Evolutionary conservation across 164 flowering plant species (phyloP), one percentile per base, ranked within the genome.

Genomic region (Liriodendron chinense): DNA sequence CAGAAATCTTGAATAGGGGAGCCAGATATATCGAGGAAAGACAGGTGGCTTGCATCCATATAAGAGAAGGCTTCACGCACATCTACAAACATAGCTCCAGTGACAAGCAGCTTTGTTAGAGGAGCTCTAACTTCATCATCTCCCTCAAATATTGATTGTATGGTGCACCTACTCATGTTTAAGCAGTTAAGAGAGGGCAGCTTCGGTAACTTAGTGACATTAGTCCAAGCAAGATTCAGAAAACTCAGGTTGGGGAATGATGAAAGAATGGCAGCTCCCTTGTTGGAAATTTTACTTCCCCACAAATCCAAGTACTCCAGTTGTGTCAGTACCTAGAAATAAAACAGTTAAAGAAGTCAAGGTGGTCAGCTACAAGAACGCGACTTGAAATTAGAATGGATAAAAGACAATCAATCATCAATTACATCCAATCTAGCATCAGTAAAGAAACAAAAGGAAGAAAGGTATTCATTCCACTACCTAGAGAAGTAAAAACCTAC

Each of bases 211-310:
- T 73, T 77, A 16, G 95, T 88, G 26, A 96, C 88, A 24, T 74
- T 79, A n/a, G 98, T 96, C 99, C 99, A 96, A 74, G 93, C 95
- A 76, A 96, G 78, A 85, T 87, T 91, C 70, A 96, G 82, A 83
- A 82, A 89, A 77, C 76, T 92, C 86, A 96, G 82, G 70, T 79
- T 81, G 20, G 89, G 87, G 53, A 92, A 92, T 72, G 18, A 76
- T 74, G 73, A 77, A 70, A 96, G 87, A 75, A 81, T 18, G 67
- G 59, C 57, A 70, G 80, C 90, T 49, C 97, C 97, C 68, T 79
- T 63, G 67, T 94, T 81, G 14, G 98, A 84, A 83, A 96, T 78
- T 70, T 85, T 83, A 79, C 94, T 94, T 28, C 99, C 97, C 99
- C 99, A 96, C 24, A 96, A 81, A 72, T 94, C 98, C 64, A 94